Evolutionary conservation across 2,329 filamentous ascomycete genomes (phyloP).

Genomic region (Ilyonectria robusta): DNA sequence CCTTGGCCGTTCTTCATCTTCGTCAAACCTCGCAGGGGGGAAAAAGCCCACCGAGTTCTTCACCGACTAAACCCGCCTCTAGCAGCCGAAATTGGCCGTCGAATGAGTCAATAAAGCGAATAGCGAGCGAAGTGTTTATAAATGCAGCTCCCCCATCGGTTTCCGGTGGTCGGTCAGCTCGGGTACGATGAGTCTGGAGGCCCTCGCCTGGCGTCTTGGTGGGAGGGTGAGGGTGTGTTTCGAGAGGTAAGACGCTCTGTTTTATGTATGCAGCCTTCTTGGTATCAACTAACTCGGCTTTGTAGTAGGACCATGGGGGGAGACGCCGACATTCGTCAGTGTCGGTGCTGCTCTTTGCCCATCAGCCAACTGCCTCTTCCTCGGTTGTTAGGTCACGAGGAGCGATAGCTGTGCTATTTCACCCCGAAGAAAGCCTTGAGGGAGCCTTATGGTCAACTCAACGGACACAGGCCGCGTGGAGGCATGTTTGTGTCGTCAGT

Average conservation of each 20-base stretch:
- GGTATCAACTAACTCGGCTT: background rate
- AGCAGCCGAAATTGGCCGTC: background rate
- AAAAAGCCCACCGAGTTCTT: background rate
- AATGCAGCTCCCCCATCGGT: background rate
- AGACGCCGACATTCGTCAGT: background rate
- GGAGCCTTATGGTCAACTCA: background rate
- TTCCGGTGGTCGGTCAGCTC: background rate
- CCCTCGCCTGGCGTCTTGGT: background rate
- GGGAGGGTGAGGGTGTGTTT: background rate
- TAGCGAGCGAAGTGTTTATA: conserved; percentile 1
- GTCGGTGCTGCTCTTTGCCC: background rate
- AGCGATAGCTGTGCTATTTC: background rate
- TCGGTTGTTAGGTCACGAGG: background rate
- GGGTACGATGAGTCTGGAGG: background rate
- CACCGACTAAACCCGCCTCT: background rate
- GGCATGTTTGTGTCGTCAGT: background rate
- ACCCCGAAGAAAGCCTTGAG: background rate
- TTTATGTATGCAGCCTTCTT: background rate
- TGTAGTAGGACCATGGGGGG: background rate
- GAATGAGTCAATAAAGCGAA: background rate
- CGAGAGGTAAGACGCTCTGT: background rate
- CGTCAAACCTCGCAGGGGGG: background rate
- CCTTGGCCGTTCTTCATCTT: background rate
- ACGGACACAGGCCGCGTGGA: background rate
- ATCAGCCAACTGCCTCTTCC: background rate